A percentile compares a stretch with the other conserved stretches of the same genome.
Evolutionary conservation across 1,139 yeast genomes (phyloP).

Genomic region (Taphrina wiesneri): DNA sequence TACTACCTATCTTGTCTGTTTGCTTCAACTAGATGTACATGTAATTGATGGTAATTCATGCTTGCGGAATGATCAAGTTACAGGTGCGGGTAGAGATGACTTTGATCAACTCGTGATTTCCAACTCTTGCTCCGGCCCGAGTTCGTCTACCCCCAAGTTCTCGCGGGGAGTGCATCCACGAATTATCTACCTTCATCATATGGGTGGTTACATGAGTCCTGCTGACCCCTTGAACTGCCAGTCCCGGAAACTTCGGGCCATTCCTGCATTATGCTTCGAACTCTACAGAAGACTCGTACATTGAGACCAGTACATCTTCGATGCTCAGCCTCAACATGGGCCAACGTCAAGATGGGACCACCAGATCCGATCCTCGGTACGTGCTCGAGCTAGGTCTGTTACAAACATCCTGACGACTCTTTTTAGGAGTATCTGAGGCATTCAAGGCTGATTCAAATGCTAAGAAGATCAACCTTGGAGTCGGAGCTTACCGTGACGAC

Average conservation of each 20-base stretch:
- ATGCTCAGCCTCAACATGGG: constrained; percentile 33
- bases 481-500: constrained; percentile 95
- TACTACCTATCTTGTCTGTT: too few relatives aligned
- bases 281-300: constrained; percentile 9
- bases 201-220: too few relatives aligned
- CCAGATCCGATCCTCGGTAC: constrained; percentile 53
- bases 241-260: not conserved
- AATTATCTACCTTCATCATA: not conserved
- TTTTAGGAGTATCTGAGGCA: constrained; percentile 46
- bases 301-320: constrained; percentile 1
- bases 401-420: not conserved
- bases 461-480: constrained; percentile 84
- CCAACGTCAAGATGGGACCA: constrained; percentile 44
- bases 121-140: not conserved
- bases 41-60: too few relatives aligned
- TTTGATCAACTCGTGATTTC: not conserved
- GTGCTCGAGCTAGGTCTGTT: not conserved
- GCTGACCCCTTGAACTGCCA: too few relatives aligned
- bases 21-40: too few relatives aligned
- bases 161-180: not conserved
- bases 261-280: constrained; percentile 10
- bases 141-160: not conserved
- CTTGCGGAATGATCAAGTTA: too few relatives aligned
- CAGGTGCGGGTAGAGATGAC: not conserved
- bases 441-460: constrained; percentile 54